Base-by-base conservation (phyloP, 2,329 filamentous ascomycete species). In the Pseudocercospora macadamiae region DNA sequence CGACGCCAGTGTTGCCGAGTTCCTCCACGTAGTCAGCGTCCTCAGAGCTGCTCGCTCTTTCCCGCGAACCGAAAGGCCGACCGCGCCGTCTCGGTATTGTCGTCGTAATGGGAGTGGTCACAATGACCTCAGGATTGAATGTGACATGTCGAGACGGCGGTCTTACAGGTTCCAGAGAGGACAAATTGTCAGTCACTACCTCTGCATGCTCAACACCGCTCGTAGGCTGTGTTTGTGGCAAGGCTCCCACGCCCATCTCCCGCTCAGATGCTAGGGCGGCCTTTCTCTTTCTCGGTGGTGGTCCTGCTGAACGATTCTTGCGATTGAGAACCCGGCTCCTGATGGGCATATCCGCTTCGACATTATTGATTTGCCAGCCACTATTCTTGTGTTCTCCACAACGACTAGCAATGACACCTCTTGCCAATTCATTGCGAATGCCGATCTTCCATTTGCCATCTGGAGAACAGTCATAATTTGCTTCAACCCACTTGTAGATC, bases 71-170 rank as follows among this genome's bases (percentile, higher is more conserved):
- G 18, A 18, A 14, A 19, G 16, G 37, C 37, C 37, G 37, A 42
- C 37, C 37, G 37, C 37, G 14, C 37, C 18, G 37, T 42, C 32
- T 34, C 10, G 14, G 37, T 42, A 18, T 42, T 19, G 12, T 18
- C 14, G 14, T 42, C 37, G 3, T 25, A 25, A 23, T 49, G 16
- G 47, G 47, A 6, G 54, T 60, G 4, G 54, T 48, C 10, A 60
- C 54, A 7, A 51, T 54, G 9, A 60, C 58, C 8, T 56, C 14
- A 6, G 58, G 58, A 5, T 54, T 57, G 28, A 60, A 60, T 1
- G 58, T 57, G 44, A 60, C 58, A 28, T 51, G 58, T 25, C 58
- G 58, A 37, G 48, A 48, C n/a, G 23, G 39, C 25, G 48, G 39
- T 48, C 23, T 23, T 10, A 18, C 34, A 28, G 30, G n/a, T n/a